Base-by-base conservation (phyloP, 495 filamentous ascomycete genomes). In the Aspergillus nidulans region DNA sequence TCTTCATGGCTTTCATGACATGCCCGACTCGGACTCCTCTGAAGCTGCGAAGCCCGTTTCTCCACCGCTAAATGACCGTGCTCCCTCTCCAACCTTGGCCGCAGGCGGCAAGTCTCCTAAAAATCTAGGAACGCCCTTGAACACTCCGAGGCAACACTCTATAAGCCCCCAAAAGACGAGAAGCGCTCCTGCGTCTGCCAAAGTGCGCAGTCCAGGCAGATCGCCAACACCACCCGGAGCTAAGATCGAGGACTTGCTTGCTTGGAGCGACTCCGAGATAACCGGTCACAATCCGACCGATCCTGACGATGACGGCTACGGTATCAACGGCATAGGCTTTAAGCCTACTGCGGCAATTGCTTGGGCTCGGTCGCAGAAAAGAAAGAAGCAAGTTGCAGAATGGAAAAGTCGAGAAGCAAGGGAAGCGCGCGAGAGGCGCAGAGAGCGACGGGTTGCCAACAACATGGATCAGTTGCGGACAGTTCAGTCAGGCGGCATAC, bases 261-360 rank as follows among this genome's bases (percentile, higher is more conserved):
- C 88, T 30, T 94, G 90, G 90, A 85, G 84, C 62, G 87, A 90
- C 57, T 77, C 85, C 51, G 90, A 95, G 60, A 92, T 95, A 56
- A 95, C 90, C 0, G 84, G 90, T 16, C 87, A 94, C 64, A 78
- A 87, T 58, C 85, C 85, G 3, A 78, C 78, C 26, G 88, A 90
- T 65, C 85, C 84, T 36, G 82, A 79, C 52, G 88, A 90, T 58
- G 87, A 91, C 68, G 87, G 87, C 23, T 87, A 87, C 32, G 87
- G 87, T 34, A 89, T 91, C 58, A 90, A 95, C 68, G 92, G 92
- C 13, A 87, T 97, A 63, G 92, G 92, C 1, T 97, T 95, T 70
- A 86, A 83, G 58, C 92, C 92, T 0, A 97, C 91, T 8, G 80
- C 91, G 16, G 87, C 88, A 28, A 84, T 91, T 26, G 92, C 90